phyloP scores from a whole-genome alignment of 306 rosid genomes.

The Clitoria ternatea region DNA sequence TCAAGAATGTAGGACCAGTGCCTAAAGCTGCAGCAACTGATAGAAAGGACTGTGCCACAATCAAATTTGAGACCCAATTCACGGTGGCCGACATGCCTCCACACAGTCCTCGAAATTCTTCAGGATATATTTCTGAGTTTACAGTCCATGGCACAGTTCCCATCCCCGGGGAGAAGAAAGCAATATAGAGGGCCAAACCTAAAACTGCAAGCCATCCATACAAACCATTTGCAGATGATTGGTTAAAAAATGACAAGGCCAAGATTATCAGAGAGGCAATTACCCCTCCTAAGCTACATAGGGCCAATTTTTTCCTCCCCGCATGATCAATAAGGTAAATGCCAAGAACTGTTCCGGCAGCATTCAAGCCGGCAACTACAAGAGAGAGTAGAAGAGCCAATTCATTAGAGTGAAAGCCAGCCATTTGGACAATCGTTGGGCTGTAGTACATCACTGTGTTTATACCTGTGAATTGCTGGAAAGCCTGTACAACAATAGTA shows the following conservation, averaged over 20 bases:
- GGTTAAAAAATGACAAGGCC: constrained; percentile 45
- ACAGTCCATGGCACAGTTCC: constrained; percentile 95
- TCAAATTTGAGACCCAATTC: constrained; percentile 82
- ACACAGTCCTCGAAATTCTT: constrained; percentile 73
- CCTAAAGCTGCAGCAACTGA: constrained; percentile 64
- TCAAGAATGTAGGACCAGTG: constrained; percentile 72
- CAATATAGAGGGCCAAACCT: constrained; percentile 72
- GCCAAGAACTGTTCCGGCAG: constrained; percentile 73
- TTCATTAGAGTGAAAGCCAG: constrained; percentile 73
- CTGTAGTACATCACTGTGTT: constrained; percentile 98
- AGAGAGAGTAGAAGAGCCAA: constrained; percentile 82
- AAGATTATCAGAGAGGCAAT: constrained; percentile 57
- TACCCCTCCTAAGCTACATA: constrained; percentile 74
- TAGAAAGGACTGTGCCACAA: constrained; percentile 72
- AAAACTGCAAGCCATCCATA: constrained; percentile 69
- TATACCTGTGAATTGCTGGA: constrained; percentile 93
- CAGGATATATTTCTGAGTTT: constrained; percentile 90
- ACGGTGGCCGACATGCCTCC: constrained; percentile 97
- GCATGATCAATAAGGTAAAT: constrained; percentile 77
- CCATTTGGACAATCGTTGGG: constrained; percentile 96
- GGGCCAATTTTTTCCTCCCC: constrained; percentile 67
- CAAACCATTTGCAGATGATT: constrained; percentile 43
- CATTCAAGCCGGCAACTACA: constrained; percentile 75
- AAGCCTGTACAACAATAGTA: constrained; percentile 54
- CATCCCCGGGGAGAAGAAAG: constrained; percentile 88